Evolutionary conservation across 2,329 filamentous ascomycete genomes (phyloP).

Genomic region (Xylariomycetidae sp.): DNA sequence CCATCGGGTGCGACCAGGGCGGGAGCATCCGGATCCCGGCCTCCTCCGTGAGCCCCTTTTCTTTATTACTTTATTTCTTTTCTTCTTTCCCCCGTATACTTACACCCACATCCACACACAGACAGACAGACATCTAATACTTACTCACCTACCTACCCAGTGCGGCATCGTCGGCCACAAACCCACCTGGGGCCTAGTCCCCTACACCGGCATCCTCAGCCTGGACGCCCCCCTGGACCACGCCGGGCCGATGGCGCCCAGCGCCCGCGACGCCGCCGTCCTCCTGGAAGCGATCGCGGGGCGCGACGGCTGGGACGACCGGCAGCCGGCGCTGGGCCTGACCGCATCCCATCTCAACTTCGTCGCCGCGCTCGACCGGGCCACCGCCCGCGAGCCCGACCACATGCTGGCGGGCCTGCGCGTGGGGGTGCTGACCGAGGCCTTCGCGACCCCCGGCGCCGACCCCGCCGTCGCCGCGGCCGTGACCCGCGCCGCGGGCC

Average conservation of each 20-base stretch:
- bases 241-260: constrained; percentile 25
- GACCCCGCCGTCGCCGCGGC: constrained; percentile 18
- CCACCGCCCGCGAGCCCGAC: constrained; percentile 7
- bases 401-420: constrained; percentile 9
- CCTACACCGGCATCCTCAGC: constrained; percentile 27
- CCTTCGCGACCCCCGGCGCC: constrained; percentile 18
- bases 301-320: constrained; percentile 27
- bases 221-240: constrained; percentile 26
- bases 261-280: constrained; percentile 22
- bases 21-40: constrained; percentile 29
- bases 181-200: constrained; percentile 27
- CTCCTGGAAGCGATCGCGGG: constrained; percentile 28
- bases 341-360: constrained; percentile 12
- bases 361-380: constrained; percentile 13
- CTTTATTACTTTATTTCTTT: too few species aligned
- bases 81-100: too few species aligned
- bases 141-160: too few species aligned
- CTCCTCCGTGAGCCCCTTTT: too few species aligned
- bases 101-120: too few species aligned
- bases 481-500: constrained; percentile 20
- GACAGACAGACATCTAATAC: too few species aligned
- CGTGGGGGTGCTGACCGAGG: constrained; percentile 25
- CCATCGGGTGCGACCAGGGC: constrained; percentile 29
- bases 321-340: constrained; percentile 19
- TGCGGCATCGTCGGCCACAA: constrained; percentile 29